A percentile compares a stretch with the other conserved stretches of the same genome.
Conservation (phyloP, 495 filamentous ascomycete species). For the Aspergillus incahuasiensis region DNA sequence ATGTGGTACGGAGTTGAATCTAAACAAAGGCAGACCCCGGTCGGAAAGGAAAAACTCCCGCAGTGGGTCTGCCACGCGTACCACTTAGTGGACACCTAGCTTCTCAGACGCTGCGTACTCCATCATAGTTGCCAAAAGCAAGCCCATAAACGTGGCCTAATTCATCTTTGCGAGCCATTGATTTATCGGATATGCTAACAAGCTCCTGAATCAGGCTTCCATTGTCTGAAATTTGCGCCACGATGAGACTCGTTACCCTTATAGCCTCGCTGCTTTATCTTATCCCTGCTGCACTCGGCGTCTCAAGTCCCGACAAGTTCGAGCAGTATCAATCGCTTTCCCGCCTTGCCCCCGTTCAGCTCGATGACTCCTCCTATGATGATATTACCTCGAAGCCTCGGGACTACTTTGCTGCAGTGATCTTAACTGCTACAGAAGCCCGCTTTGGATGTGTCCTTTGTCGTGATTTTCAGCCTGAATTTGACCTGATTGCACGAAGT, state of each 20-base stretch:
- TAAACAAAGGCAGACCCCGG: too few species aligned
- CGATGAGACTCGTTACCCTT: slow-evolving; percentile 52
- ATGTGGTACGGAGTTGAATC: too few species aligned
- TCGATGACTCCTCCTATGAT: slow-evolving; percentile 70
- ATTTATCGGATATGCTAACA: not conserved
- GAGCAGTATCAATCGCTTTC: slow-evolving; percentile 62
- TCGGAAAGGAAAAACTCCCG: not conserved
- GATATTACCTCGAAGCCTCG: slow-evolving; percentile 71
- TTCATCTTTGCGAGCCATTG: slow-evolving; percentile 10
- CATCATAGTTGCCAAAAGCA: not conserved
- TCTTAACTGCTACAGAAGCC: slow-evolving; percentile 82
- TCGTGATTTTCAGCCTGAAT: slow-evolving; percentile 89
- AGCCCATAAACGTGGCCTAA: not conserved
- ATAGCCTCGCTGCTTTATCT: slow-evolving; percentile 49
- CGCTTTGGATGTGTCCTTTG: slow-evolving; percentile 85
- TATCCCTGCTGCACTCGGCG: slow-evolving; percentile 38
- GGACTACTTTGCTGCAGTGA: slow-evolving; percentile 76
- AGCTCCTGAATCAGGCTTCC: not conserved
- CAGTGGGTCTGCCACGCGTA: slow-evolving; percentile 8
- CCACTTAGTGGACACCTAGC: slow-evolving; percentile 29
- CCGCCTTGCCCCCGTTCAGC: slow-evolving; percentile 62
- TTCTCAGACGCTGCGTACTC: slow-evolving; percentile 2
- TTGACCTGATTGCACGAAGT: slow-evolving; percentile 80
- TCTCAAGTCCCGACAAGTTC: slow-evolving; percentile 48
- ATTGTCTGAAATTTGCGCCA: slow-evolving; percentile 20